A percentile compares a stretch with the other conserved stretches of the same genome.
These are phyloP conservation scores for Crataegus laevigata DNA, from an alignment of 306 rosid species.

Conservation along the genomic window DNA sequence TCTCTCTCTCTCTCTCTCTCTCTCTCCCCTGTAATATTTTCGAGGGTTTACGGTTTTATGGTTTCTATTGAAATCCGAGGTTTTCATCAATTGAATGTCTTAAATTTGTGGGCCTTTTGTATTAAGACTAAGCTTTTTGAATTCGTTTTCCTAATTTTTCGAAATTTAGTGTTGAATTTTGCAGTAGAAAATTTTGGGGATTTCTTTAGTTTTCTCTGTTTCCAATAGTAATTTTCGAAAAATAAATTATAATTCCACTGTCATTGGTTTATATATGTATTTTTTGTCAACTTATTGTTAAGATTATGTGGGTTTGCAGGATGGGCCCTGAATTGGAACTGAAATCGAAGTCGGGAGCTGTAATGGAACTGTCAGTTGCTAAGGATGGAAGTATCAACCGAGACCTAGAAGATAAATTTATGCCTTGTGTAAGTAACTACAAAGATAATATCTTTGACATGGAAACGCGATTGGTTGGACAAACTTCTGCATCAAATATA, in stretches of 20 bases:
- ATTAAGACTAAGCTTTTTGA: background rate
- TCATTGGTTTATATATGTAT: too few species aligned
- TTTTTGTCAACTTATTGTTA: too few species aligned
- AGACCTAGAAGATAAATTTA: slow-evolving; percentile 11
- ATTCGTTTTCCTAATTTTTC: background rate
- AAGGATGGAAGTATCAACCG: slow-evolving; percentile 19
- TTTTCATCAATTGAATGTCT: background rate
- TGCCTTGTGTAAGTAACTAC: slow-evolving; percentile 22
- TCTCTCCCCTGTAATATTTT: background rate
- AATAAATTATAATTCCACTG: too few species aligned
- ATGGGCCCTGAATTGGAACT: slow-evolving; percentile 47
- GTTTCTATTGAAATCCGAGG: background rate
- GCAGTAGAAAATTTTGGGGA: background rate
- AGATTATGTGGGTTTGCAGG: slow-evolving; percentile 1
- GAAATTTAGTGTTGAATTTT: background rate
- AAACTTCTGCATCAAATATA: slow-evolving; percentile 4
- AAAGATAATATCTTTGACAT: slow-evolving; percentile 16
- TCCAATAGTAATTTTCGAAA: too few species aligned
- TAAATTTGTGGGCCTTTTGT: background rate
- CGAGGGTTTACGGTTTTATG: background rate
- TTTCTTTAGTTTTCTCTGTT: background rate
- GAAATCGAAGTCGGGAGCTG: slow-evolving; percentile 25
- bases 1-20: background rate
- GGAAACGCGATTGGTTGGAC: slow-evolving; percentile 20
- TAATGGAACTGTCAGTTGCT: slow-evolving; percentile 20